Conservation (phyloP, 2,329 filamentous ascomycete species). For the Lachnellula arida region DNA sequence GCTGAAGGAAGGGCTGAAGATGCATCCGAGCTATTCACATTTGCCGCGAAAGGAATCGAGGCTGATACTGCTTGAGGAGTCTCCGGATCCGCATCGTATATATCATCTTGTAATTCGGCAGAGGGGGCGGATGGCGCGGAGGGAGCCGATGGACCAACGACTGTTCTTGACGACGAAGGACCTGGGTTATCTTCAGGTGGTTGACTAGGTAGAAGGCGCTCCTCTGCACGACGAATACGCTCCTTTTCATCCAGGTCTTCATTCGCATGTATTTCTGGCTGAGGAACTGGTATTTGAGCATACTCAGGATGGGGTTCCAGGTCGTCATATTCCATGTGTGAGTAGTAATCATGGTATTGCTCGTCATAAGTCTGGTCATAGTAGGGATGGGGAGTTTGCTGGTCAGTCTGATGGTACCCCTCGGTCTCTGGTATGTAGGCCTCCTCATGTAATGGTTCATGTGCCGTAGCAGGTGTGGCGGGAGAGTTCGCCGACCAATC, state of each 20-base stretch:
- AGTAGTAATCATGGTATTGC: conserved; percentile 22
- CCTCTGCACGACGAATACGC: conserved; percentile 70
- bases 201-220: conserved; percentile 73
- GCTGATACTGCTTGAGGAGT: conserved; percentile 24
- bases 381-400: conserved; percentile 28
- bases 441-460: conserved; percentile 24
- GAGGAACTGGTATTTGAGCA: conserved; percentile 50
- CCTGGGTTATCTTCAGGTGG: conserved; percentile 49
- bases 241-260: conserved; percentile 75
- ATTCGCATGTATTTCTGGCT: conserved; percentile 56
- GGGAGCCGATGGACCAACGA: conserved; percentile 38
- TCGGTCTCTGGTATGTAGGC: conserved; percentile 3
- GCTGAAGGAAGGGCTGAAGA: conserved; percentile 15
- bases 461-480: conserved; percentile 9
- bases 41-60: conserved; percentile 4
- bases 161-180: conserved; percentile 37
- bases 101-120: conserved; percentile 41
- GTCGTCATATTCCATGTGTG: conserved; percentile 22
- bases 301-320: conserved; percentile 31
- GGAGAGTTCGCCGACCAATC: conserved; percentile 18
- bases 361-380: conserved; percentile 30
- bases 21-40: conserved; percentile 11
- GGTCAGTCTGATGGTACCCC: conserved; percentile 4
- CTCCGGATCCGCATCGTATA: conserved; percentile 45
- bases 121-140: conserved; percentile 39